phyloP scores from a whole-genome alignment of 2,329 filamentous ascomycete species.

The Ustulina deusta region DNA sequence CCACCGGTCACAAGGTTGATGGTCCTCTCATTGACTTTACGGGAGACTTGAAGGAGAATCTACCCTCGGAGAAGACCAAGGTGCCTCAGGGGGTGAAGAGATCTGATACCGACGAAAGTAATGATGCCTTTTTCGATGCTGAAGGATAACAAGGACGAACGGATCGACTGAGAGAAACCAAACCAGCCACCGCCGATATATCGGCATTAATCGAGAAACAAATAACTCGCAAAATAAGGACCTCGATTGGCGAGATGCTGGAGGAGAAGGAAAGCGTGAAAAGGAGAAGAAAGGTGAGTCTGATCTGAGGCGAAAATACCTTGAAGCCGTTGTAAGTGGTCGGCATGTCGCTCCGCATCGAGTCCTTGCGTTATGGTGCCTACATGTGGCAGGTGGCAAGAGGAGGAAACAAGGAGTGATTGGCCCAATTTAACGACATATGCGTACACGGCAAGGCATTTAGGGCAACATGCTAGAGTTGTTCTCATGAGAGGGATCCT shows the following conservation, averaged over 20 bases:
- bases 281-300: background rate
- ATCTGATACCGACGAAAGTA: conserved; percentile 53
- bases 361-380: background rate
- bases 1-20: conserved; percentile 61
- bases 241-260: background rate
- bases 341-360: background rate
- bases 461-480: background rate
- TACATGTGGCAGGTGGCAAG: background rate
- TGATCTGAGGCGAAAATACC: background rate
- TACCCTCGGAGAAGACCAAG: conserved; percentile 53
- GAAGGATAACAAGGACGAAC: conserved; percentile 42
- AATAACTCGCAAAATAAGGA: background rate
- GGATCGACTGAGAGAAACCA: background rate
- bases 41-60: conserved; percentile 63
- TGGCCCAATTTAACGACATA: background rate
- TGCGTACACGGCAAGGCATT: background rate
- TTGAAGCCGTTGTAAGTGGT: background rate
- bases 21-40: conserved; percentile 69
- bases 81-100: conserved; percentile 47
- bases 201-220: background rate
- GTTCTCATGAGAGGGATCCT: conserved; percentile 4
- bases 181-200: background rate
- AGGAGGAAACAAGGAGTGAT: too few species aligned
- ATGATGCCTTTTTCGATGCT: conserved; percentile 57
- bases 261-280: background rate